Percentiles rank a stretch among this genome's conserved stretches.
phyloP scores from a whole-genome alignment of 306 rosid genomes.

The Dalbergia cochinchinensis region DNA sequence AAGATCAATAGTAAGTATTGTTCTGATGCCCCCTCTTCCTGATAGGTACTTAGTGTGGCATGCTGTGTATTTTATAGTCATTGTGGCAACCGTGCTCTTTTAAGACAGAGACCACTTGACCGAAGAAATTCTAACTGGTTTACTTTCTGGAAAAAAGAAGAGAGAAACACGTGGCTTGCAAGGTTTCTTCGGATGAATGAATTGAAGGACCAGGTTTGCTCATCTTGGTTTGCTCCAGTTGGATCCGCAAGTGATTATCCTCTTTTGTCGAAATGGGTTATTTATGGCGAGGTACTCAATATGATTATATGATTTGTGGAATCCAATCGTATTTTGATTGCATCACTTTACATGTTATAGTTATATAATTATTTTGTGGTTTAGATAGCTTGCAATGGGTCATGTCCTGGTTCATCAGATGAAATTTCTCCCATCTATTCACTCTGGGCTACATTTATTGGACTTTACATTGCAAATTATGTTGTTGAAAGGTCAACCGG shows the following conservation, averaged over 20 bases:
- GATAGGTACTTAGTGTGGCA: constrained; percentile 93
- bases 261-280: constrained; percentile 95
- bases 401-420: constrained; percentile 83
- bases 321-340: constrained; percentile 22
- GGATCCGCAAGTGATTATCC: constrained; percentile 99
- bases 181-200: constrained; percentile 86
- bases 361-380: constrained; percentile 42
- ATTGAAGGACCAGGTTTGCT: constrained; percentile 91
- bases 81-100: constrained; percentile 89
- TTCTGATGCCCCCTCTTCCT: constrained; percentile 47
- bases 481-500: constrained; percentile 98
- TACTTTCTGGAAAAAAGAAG: constrained; percentile 81
- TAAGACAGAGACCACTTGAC: constrained; percentile 68
- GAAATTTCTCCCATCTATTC: constrained; percentile 95
- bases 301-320: constrained; percentile 29
- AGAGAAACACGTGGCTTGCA: constrained; percentile 81
- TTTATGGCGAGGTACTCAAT: constrained; percentile 89
- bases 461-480: constrained; percentile 96
- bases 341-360: constrained; percentile 20
- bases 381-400: constrained; percentile 94
- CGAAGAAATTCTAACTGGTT: constrained; percentile 69
- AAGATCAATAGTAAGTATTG: constrained; percentile 38
- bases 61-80: constrained; percentile 99
- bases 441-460: constrained; percentile 97
- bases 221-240: constrained; percentile 99